Evolutionary conservation across 768 basidiomycete genomes (phyloP).

Genomic region (Collybia nuda): DNA sequence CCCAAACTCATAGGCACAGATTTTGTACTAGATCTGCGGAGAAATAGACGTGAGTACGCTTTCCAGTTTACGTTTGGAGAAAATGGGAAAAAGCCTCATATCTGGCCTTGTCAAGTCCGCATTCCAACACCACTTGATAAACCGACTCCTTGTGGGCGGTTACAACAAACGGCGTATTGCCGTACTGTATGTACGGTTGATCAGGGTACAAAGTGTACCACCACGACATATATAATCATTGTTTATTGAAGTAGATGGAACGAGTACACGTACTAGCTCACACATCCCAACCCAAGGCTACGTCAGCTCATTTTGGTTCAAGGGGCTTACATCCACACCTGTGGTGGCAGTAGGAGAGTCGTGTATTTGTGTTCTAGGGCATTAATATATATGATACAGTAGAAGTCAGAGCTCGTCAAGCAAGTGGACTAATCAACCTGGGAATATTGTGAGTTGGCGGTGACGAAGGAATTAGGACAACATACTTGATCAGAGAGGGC

Average conservation of each 20-base stretch:
- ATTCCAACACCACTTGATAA: constrained; percentile 41
- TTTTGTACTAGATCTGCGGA: too few relatives aligned
- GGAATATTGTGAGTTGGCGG: constrained; percentile 8
- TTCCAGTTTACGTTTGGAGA: not conserved
- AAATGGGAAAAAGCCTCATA: constrained; percentile 52
- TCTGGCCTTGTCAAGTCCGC: constrained; percentile 86
- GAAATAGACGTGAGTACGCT: too few relatives aligned
- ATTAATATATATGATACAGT: constrained; percentile 26
- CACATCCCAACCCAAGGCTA: not conserved
- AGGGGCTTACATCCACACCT: not conserved
- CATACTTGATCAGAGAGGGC: constrained; percentile 93
- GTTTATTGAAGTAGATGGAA: constrained; percentile 11
- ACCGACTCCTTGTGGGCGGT: constrained; percentile 47
- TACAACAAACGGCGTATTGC: constrained; percentile 35
- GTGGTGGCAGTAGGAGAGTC: constrained; percentile 5
- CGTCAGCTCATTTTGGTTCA: not conserved
- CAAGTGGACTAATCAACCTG: constrained; percentile 93
- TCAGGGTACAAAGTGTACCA: constrained; percentile 46
- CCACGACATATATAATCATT: constrained; percentile 72
- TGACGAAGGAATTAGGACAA: constrained; percentile 14
- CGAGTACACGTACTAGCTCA: not conserved
- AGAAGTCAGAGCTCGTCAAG: constrained; percentile 44
- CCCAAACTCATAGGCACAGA: too few relatives aligned
- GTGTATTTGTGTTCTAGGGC: constrained; percentile 17
- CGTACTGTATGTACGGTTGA: constrained; percentile 14